Evolutionary conservation across 805 yeast genomes (phyloP).

Genomic region (Priceomyces melissophilus): DNA sequence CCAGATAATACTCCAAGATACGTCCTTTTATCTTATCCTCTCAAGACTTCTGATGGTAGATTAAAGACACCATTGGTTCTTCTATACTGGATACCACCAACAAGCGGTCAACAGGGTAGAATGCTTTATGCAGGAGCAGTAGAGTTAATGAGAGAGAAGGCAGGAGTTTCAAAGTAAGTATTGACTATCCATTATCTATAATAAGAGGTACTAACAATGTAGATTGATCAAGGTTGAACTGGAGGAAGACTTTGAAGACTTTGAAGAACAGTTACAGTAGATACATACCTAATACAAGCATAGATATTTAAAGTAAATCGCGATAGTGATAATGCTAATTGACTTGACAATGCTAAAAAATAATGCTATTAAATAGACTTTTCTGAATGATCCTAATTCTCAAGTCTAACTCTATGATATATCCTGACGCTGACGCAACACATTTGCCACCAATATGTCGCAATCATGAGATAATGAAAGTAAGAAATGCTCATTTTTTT

Average conservation of each 20-base stretch:
- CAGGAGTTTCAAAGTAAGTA: constrained; percentile 65
- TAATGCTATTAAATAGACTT: constrained; percentile 4
- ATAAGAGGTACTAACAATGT: constrained; percentile 16
- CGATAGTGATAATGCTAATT: no score
- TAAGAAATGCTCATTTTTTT: constrained; percentile 44
- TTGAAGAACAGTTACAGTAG: constrained; percentile 33
- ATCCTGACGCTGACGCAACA: constrained; percentile 45
- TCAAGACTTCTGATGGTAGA: constrained; percentile 67
- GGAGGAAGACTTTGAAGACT: constrained; percentile 65
- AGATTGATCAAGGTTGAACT: constrained; percentile 61
- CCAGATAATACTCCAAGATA: constrained; percentile 83
- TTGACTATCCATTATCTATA: not conserved
- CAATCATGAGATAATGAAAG: constrained; percentile 65
- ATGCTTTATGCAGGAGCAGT: constrained; percentile 93
- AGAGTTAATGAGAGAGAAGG: constrained; percentile 71
- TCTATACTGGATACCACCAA: constrained; percentile 85
- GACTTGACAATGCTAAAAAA: no score
- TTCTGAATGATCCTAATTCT: no score
- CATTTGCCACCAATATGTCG: constrained; percentile 54
- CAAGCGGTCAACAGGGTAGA: constrained; percentile 74
- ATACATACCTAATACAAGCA: not conserved
- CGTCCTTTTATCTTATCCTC: constrained; percentile 73
- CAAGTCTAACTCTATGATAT: no score
- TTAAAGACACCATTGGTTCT: constrained; percentile 70
- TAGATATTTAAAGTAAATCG: no score